Evolutionary conservation across 2,329 filamentous ascomycete genomes (phyloP), one percentile per base, ranked within the genome.

Genomic region (Dendryphion nanum): DNA sequence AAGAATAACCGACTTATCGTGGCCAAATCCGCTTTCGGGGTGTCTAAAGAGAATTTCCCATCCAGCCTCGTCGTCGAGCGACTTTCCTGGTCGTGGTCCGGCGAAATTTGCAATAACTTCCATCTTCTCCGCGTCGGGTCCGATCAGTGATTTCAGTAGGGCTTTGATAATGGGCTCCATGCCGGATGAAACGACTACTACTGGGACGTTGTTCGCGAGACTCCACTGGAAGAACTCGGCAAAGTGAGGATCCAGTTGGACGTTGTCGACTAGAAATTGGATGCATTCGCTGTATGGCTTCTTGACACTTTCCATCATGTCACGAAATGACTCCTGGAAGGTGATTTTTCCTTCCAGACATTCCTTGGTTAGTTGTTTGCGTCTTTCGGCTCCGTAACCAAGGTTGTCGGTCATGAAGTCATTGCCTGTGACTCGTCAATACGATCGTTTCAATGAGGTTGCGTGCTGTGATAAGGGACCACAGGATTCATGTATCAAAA

Each of bases 1-100:
- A 57, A 98, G 89, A 63, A 93, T 88, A 37, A 91, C 74, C 18
- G 85, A 90, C 79, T 98, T 98, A 76, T 98, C 91, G 63, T 98
- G 93, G n/a, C 93, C 93, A 57, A 94, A 94, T 41, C 83, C 77
- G 60, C 85, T 89, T 44, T 91, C 88, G 0, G 59, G 59, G 63
- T 98, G 90, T 59, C 89, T 89, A 69, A 84, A 98, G 41, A 80
- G 74, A 53, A 98, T 91, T 58, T 84, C 74, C 93, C 93, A 98
- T 19, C 89, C 91, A 14, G 80, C 81, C 60, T 86, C 80, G 35
- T 89, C 80, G 53, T 93, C 84, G 61, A 94, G 85, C 54, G 89
- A 83, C 76, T 88, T 84, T 29, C 80, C 88, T 33, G 70, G 82
- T 70, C 64, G 78, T 60, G 79, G 64, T 42, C 73, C 75, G 7